Base-by-base conservation (phyloP, 176 grass and related monocot species). In the Triticum monococcum region DNA sequence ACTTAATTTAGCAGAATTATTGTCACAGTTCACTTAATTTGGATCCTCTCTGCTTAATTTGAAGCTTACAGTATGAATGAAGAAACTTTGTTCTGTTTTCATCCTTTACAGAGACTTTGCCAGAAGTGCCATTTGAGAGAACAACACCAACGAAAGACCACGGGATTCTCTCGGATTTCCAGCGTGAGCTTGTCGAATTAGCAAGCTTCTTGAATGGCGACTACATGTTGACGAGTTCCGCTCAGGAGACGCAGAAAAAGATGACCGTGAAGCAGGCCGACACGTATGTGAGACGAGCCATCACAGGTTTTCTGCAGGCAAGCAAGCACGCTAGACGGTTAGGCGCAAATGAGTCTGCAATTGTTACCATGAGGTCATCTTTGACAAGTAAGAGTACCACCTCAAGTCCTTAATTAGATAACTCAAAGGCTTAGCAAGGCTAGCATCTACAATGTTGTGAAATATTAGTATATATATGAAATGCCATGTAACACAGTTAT, bases 191-290 rank as follows among this genome's bases (percentile, higher is more conserved):
- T 12, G 81, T 94, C 1, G 88, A 95, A 28, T 82, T 98, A 5
- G 96, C 96, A 7, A 86, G 89, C 20, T 83, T 95, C 67, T 64
- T 98, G 20, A 95, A 89, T 38, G 93, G 96, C 17, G 93, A 98
- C 64, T 95, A 95, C 83, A 92, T 94, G 86, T 52, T 95, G 43
- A 91, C 85, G 11, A 95, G 88, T 20, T 92, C 92, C 2, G 78
- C 83, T n/a, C 41, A 83, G 33, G 85, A 97, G 74, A 36, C 61
- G 0, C 33, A 33, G 64, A 84, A 88, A 64, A 87, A 82, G 78
- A 95, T 98, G 93, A 95, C 88, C 0, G 93, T 95, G 46, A 98
- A 92, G 85, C 74, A 98, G 64, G 96, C 91, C 1, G 78, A 94
- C 52, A 31, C 86, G 0, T 98, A 98, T 13, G 92, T 95, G 63